Base-by-base conservation (phyloP, 495 filamentous ascomycete species). In the Hyphodiscus hymeniophilus region DNA sequence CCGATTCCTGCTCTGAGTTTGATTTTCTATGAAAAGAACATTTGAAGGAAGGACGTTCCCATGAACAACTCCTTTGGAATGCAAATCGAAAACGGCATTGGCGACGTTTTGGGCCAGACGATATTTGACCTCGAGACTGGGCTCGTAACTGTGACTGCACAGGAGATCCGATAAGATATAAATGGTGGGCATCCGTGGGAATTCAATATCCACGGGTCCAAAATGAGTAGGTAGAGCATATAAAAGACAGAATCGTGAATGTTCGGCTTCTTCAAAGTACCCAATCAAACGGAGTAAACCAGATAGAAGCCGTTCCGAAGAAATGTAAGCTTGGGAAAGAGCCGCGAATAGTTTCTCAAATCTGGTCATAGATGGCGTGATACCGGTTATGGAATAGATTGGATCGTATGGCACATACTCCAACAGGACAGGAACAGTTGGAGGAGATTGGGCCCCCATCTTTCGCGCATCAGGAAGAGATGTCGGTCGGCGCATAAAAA, bases 41-140 rank as follows among this genome's bases (percentile, higher is more conserved):
- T 89, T 92, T 56, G 76, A 80, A 62, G 81, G 83, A 54, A 80
- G 81, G 47, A 96, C 79, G 52, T 89, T 87, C 15, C 85, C 80
- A 64, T 95, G 90, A 0, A 84, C 77, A 35, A 87, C 72, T 13
- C 82, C 83, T 45, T 85, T 77, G 17, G 80, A 81, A 59, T 91
- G 80, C 54, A 94, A 60, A 42, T 87, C 81, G 36, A 88, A 76
- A 38, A 90, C 72, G 13, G 84, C 84, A 60, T 82, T 83, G 26
- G 79, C 74, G 7, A 95, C 72, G 54, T 89, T 87, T 42, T 87
- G 79, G 0, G 87, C 89, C 30, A 96, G 71, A 12, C 86, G 79
- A 59, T 90, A 94, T 39, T 89, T 84, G 45, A 85, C 86, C 60
- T 96, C 90, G 10, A 78, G 58, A 48, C 66, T 70, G 2, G 75